Base-by-base conservation (phyloP, 805 yeast genomes). In the Saccharomyces kudriavzevii region DNA sequence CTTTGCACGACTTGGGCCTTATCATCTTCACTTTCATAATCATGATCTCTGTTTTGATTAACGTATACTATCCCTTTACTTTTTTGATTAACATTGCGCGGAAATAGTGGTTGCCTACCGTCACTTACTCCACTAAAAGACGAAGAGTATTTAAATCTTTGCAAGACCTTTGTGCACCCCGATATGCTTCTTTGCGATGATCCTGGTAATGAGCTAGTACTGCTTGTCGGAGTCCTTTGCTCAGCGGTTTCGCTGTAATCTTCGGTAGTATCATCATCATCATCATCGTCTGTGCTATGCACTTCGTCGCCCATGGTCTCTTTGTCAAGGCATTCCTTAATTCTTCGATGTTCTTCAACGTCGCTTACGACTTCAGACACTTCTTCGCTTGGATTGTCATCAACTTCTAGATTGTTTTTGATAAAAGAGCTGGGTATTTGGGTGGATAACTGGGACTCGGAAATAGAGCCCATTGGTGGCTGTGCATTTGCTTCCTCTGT, bases 371-470 rank as follows among this genome's bases (percentile, higher is more conserved):
- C 53, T 50, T 56, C 63, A 14, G 61, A 57, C 22, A 45, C 54
- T 10, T 59, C 62, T 40, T 60, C 63, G 4, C 45, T 31, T 6
- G 25, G 40, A 25, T n/a, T 45, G 1, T 22, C 26, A n/a, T 40
- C 22, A 14, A 25, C 22, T 9, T 50, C 48, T 4, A 20, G 14
- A 45, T 20, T 24, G 8, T 11, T 43, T 24, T 17, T 13, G 14
- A 40, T 24, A 29, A 52, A 58, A 1, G 62, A 58, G 47, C 66
- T 65, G 9, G 69, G 58, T 4, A 64, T 49, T 29, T 65, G 61
- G 4, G 70, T 66, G 2, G 68, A 59, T 8, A 60, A 26, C 45
- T 58, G 54, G 11, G 70, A 66, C 28, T 63, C 66, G 2, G 70
- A 64, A 17, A 64, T 50, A 20, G 30, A 26, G n/a, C 30, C 40